Base-by-base conservation (phyloP, 2,329 filamentous ascomycete genomes). In the Emmonsia crescens region DNA sequence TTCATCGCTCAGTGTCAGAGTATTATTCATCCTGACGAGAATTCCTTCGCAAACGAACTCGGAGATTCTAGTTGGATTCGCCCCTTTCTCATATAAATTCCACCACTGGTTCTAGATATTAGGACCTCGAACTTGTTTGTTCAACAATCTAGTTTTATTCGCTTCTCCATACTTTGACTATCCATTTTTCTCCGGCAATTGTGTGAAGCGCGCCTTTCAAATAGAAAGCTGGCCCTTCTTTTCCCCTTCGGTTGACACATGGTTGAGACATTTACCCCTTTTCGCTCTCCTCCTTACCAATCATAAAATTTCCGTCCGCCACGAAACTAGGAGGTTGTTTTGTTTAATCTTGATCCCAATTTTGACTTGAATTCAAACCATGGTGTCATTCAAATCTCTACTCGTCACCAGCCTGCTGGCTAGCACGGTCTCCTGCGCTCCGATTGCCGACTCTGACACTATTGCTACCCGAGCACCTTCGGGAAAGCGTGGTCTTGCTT, bases 401-500 rank as follows among this genome's bases (percentile, higher is more conserved):
- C 61, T 75, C 55, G 66, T 71, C 38, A 65, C 70, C 42, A 70
- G 67, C 64, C 65, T 74, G n/a, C 60, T 77, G 65, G 74, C 73
- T 60, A 68, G 71, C 61, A 62, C 71, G 5, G 68, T 69, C 49
- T 59, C 76, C 49, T 74, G 73, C 44, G 65, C 66, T 49, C 75
- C 75, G 57, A 62, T 67, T 40, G 38, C 21, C 2, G 36, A 29
- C 14, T 44, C 9, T 38, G 10, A 57, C 24, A n/a, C 21, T 16
- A 57, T n/a, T 31, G 36, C 24, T 57, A 1, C 40, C 9, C 27
- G 9, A 2, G 51, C 57, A 16, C 56, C 65, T n/a, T 16, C 59
- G 51, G 56, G 40, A 29, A 74, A 75, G 65, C 69, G 68, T 29
- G 73, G 73, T 57, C 66, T 74, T 46, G 73, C 73, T 60, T 80